Conservation (phyloP, 225 moss, liverwort and hornwort species). For the Ulota crispa region DNA sequence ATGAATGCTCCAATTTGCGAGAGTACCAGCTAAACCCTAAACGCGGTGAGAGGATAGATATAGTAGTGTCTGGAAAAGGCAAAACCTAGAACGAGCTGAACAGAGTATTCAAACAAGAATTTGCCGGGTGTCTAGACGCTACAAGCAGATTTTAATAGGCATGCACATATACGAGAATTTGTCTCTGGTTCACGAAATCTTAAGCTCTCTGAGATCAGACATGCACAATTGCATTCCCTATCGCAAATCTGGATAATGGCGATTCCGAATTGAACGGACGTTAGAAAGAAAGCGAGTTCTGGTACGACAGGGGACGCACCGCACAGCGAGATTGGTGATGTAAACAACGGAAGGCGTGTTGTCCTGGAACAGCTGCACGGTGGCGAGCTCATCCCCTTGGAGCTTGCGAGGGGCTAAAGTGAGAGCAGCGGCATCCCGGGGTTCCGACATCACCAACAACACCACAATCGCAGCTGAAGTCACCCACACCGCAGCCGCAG, state of each 20-base stretch:
- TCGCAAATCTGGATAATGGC: background rate
- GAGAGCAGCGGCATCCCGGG: slow-evolving; percentile 61
- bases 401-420: slow-evolving; percentile 74
- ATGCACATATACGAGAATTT: background rate
- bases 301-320: slow-evolving; percentile 40
- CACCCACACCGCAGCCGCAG: slow-evolving; percentile 54
- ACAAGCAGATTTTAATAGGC: background rate
- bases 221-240: background rate
- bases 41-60: background rate
- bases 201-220: background rate
- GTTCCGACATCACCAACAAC: slow-evolving; percentile 54
- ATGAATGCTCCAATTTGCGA: background rate
- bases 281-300: background rate
- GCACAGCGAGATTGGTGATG: slow-evolving; percentile 97
- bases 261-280: background rate
- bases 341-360: slow-evolving; percentile 99
- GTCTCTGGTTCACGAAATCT: background rate
- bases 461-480: slow-evolving; percentile 70
- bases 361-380: slow-evolving; percentile 89
- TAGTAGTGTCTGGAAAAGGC: background rate
- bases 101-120: background rate
- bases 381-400: slow-evolving; percentile 95
- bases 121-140: background rate
- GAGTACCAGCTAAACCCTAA: slow-evolving; percentile 16
- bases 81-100: background rate